Conservation (phyloP, 345 rosid genomes). For the Gossypium stocksii region DNA sequence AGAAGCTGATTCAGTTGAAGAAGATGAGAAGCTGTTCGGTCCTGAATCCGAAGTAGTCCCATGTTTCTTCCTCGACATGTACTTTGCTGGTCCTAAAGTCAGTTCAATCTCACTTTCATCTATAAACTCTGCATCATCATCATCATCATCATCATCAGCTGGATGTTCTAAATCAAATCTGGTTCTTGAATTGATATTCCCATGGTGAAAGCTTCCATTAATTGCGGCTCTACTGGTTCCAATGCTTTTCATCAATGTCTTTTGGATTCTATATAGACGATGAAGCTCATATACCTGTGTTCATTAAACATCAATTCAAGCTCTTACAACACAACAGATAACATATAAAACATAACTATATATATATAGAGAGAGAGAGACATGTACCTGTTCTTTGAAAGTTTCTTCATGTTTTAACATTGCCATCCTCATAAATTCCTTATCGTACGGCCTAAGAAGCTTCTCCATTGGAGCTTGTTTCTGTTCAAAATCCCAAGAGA, state of each 20-base stretch:
- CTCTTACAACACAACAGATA: neutral
- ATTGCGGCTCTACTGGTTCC: constrained; percentile 20
- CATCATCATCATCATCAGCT: constrained; percentile 1
- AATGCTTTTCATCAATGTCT: constrained; percentile 64
- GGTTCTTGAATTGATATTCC: constrained; percentile 12
- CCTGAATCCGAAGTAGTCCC: constrained; percentile 49
- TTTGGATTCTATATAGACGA: constrained; percentile 76
- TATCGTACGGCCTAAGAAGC: constrained; percentile 60
- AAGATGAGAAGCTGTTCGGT: constrained; percentile 65
- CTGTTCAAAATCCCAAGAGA: neutral
- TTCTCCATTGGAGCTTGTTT: constrained; percentile 54
- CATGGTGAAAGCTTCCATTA: constrained; percentile 8
- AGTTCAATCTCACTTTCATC: constrained; percentile 87
- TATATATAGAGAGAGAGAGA: neutral
- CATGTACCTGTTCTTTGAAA: constrained; percentile 80
- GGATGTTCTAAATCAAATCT: constrained; percentile 36
- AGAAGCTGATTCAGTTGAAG: constrained; percentile 52
- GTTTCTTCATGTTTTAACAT: constrained; percentile 96
- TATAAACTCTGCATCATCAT: constrained; percentile 28
- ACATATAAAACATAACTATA: neutral
- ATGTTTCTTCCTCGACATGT: constrained; percentile 36
- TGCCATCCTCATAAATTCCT: constrained; percentile 86
- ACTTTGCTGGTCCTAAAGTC: constrained; percentile 70
- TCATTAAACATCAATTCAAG: neutral
- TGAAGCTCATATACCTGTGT: constrained; percentile 87